phyloP scores from a whole-genome alignment of 139 green algal species.

The Zygnema circumcarinatum region DNA sequence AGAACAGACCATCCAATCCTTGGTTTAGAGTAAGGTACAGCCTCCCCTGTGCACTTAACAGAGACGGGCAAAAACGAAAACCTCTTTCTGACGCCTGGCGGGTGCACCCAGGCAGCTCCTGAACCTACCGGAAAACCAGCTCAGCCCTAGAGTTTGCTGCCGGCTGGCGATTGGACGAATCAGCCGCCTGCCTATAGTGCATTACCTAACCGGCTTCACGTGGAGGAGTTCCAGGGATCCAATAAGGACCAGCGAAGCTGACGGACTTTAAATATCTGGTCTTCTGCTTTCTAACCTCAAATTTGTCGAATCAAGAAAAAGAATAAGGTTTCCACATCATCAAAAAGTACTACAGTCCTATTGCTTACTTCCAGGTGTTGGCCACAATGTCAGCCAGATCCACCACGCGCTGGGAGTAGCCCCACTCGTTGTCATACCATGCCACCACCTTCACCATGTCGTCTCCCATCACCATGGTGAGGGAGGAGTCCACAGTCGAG shows the following conservation, averaged over 20 bases:
- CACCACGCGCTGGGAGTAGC: slow-evolving; percentile 70
- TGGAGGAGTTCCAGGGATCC: too few species aligned
- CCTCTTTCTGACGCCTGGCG: too few species aligned
- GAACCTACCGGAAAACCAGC: neutral
- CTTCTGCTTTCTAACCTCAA: too few species aligned
- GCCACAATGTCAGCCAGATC: slow-evolving; percentile 69
- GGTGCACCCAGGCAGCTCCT: neutral
- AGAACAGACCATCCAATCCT: neutral
- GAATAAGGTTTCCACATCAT: neutral
- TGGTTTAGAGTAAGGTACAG: neutral
- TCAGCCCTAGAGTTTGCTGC: neutral
- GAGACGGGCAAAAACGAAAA: neutral
- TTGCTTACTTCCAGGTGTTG: slow-evolving; percentile 55
- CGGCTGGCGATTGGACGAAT: neutral
- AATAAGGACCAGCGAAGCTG: too few species aligned
- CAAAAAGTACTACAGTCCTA: neutral
- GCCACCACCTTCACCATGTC: slow-evolving; percentile 72
- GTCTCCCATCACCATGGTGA: slow-evolving; percentile 76
- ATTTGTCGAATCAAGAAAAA: neutral
- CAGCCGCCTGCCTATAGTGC: neutral
- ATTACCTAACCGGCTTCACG: too few species aligned
- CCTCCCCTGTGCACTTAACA: neutral
- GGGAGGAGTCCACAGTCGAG: slow-evolving; percentile 68
- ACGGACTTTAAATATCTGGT: too few species aligned
- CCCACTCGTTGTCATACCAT: slow-evolving; percentile 67